Conservation (phyloP, 495 filamentous ascomycete genomes). For the Polyplosphaeria fusca region DNA sequence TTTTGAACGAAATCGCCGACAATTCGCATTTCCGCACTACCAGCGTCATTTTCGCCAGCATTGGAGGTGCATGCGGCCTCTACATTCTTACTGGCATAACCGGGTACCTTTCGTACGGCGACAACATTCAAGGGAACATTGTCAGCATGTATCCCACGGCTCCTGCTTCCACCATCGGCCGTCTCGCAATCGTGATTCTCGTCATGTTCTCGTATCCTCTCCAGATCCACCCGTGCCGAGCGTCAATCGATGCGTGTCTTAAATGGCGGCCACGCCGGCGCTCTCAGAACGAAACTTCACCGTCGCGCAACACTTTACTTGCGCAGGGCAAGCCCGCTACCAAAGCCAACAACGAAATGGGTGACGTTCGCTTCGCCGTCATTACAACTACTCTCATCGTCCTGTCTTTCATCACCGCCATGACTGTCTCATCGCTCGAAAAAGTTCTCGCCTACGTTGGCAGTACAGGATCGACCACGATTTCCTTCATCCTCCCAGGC, state of each 20-base stretch:
- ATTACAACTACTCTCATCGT: conserved; percentile 85
- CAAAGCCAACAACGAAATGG: conserved; percentile 54
- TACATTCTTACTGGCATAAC: conserved; percentile 93
- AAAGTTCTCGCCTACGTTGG: conserved; percentile 93
- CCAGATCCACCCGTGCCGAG: conserved; percentile 91
- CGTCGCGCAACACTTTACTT: conserved; percentile 39
- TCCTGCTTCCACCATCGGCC: conserved; percentile 81
- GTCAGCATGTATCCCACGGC: conserved; percentile 87
- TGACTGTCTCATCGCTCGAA: conserved; percentile 85
- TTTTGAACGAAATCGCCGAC: conserved; percentile 88
- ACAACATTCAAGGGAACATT: conserved; percentile 83
- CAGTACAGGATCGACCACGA: conserved; percentile 86
- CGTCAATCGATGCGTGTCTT: conserved; percentile 85
- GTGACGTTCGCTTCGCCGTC: conserved; percentile 81
- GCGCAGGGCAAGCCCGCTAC: conserved; percentile 7
- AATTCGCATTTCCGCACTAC: conserved; percentile 80
- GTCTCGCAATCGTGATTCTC: conserved; percentile 90
- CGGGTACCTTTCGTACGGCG: conserved; percentile 91
- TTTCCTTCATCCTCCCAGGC: conserved; percentile 93
- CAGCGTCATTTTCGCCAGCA: conserved; percentile 73
- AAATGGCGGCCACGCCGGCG: conserved; percentile 75
- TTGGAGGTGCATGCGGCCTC: conserved; percentile 72
- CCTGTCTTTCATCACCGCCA: conserved; percentile 78
- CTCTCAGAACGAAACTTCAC: conserved; percentile 30
- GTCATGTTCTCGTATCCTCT: conserved; percentile 97